Evolutionary conservation across 768 basidiomycete genomes (phyloP).

Genomic region (Russula sp.): DNA sequence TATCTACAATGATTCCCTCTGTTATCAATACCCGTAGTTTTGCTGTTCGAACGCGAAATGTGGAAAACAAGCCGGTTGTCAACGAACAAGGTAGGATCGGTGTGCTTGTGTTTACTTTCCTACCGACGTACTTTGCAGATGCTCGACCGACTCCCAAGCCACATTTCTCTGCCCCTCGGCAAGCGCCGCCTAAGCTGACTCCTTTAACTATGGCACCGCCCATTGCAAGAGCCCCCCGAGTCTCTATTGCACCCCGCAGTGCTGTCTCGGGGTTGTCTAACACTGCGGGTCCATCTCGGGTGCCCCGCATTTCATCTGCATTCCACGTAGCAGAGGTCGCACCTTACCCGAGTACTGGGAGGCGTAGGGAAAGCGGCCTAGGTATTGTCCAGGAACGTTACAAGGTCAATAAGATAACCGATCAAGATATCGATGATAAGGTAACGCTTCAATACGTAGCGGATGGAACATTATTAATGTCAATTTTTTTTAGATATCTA

Average conservation of each 20-base stretch:
- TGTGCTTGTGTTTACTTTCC: neutral
- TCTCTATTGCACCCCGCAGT: slow-evolving; percentile 22
- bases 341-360: slow-evolving; percentile 14
- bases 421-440: slow-evolving; percentile 69
- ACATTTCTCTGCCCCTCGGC: slow-evolving; percentile 58
- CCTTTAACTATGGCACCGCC: slow-evolving; percentile 22
- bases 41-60: slow-evolving; percentile 75
- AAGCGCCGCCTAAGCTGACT: slow-evolving; percentile 38
- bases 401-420: slow-evolving; percentile 35
- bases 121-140: slow-evolving; percentile 33
- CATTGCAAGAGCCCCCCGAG: slow-evolving; percentile 18
- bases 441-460: slow-evolving; percentile 32
- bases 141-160: slow-evolving; percentile 50
- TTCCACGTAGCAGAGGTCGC: slow-evolving; percentile 10
- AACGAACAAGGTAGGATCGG: slow-evolving; percentile 56
- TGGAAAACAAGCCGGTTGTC: slow-evolving; percentile 75
- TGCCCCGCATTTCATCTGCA: slow-evolving; percentile 15
- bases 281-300: slow-evolving; percentile 17
- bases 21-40: slow-evolving; percentile 39
- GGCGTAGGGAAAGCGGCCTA: slow-evolving; percentile 18
- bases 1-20: neutral
- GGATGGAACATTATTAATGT: neutral
- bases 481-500: slow-evolving; percentile 46
- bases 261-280: neutral
- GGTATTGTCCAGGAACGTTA: slow-evolving; percentile 13